A percentile compares a stretch with the other conserved stretches of the same genome.
Evolutionary conservation across 305 asterid genomes (phyloP).

Genomic region (Andrographis paniculata): DNA sequence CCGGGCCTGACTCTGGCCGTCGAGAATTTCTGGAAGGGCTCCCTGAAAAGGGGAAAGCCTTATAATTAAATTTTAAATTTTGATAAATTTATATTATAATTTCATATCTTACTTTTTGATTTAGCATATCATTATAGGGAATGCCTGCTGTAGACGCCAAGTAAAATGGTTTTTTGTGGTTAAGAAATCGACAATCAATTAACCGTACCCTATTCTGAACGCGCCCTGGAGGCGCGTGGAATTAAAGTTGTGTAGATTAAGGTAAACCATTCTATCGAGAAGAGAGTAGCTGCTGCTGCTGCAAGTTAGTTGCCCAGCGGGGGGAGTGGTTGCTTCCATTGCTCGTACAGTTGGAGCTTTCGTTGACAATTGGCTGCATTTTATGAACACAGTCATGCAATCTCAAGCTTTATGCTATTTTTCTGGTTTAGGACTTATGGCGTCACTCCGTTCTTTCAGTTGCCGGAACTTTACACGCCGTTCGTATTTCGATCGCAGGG

Average conservation of each 20-base stretch:
- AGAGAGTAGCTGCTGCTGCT: background rate
- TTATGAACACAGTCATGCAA: slow-evolving; percentile 31
- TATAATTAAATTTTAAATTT: too few relatives aligned
- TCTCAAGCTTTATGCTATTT: slow-evolving; percentile 25
- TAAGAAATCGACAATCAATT: too few relatives aligned
- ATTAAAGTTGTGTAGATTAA: too few relatives aligned
- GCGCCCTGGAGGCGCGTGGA: background rate
- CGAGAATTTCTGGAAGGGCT: slow-evolving; percentile 47
- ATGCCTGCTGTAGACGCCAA: too few relatives aligned
- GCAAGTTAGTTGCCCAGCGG: background rate
- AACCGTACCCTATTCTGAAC: background rate
- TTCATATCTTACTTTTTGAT: too few relatives aligned
- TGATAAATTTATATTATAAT: too few relatives aligned
- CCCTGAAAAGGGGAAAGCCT: too few relatives aligned
- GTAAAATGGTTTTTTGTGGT: too few relatives aligned
- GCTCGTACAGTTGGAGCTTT: background rate
- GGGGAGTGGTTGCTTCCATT: background rate
- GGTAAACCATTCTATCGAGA: background rate
- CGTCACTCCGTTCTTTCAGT: slow-evolving; percentile 26
- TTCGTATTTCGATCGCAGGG: slow-evolving; percentile 29
- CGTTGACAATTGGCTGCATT: slow-evolving; percentile 10
- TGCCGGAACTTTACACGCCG: slow-evolving; percentile 11
- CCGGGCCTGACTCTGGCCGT: slow-evolving; percentile 24
- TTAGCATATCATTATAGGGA: too few relatives aligned
- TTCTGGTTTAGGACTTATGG: slow-evolving; percentile 21